A percentile compares a stretch with the other conserved stretches of the same genome.
Conservation (phyloP, 1,139 yeast genomes). For the Kodamaea ohmeri region DNA sequence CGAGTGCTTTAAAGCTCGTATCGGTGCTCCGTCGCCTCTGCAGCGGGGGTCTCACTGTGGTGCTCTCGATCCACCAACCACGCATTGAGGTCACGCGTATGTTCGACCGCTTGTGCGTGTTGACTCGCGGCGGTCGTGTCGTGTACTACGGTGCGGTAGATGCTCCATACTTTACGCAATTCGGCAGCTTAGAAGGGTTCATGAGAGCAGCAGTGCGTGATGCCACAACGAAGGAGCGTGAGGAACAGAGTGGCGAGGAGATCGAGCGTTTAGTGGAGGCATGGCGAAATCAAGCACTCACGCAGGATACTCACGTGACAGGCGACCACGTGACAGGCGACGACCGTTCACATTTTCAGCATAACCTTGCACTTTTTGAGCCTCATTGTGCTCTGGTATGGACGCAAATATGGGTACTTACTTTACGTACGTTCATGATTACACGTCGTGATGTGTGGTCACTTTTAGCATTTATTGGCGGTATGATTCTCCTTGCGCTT, state of each 20-base stretch:
- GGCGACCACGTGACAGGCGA: no score
- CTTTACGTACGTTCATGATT: conserved; percentile 53
- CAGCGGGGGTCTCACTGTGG: conserved; percentile 61
- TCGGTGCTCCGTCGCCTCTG: conserved; percentile 56
- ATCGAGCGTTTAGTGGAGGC: conserved; percentile 18
- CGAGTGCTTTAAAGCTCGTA: conserved; percentile 67
- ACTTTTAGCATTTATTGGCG: conserved; percentile 50
- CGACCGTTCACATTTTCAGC: background rate
- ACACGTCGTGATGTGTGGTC: conserved; percentile 62
- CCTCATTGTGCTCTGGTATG: background rate
- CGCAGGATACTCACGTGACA: no score
- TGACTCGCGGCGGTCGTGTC: conserved; percentile 65
- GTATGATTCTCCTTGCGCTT: conserved; percentile 56
- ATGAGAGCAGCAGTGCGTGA: conserved; percentile 74
- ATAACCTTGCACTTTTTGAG: background rate
- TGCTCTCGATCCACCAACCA: conserved; percentile 83
- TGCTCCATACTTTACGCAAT: conserved; percentile 48
- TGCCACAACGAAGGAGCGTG: conserved; percentile 36
- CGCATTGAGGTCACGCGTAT: conserved; percentile 66
- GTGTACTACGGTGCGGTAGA: conserved; percentile 53
- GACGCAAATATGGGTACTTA: conserved; percentile 52
- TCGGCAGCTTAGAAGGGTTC: conserved; percentile 27
- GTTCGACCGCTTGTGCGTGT: conserved; percentile 69
- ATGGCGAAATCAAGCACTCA: conserved; percentile 18
- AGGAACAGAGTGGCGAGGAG: conserved; percentile 15